Percentiles rank a stretch among this genome's conserved stretches.
Evolutionary conservation across 2,329 filamentous ascomycete species (phyloP).

Genomic region (Oidium heveae): DNA sequence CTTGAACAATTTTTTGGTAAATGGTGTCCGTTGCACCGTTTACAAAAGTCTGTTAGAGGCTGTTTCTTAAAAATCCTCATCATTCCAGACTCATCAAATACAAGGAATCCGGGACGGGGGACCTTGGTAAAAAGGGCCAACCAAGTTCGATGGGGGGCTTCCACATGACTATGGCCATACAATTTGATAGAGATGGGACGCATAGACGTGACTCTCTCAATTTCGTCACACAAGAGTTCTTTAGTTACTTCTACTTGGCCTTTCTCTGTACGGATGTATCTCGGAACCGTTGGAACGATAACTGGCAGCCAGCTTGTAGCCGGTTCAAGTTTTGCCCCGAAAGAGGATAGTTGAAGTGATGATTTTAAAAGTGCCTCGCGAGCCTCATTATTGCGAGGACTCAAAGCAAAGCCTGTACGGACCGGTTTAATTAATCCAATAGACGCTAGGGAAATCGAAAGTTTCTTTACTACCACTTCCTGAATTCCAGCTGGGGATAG

Average conservation of each 20-base stretch:
- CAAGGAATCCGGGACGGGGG: neutral
- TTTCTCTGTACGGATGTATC: neutral
- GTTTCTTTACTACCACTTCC: neutral
- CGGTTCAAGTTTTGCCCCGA: neutral
- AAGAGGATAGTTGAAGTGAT: neutral
- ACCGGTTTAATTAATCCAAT: neutral
- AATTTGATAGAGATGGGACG: neutral
- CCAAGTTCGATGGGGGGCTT: neutral
- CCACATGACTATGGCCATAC: neutral
- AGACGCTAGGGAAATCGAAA: neutral
- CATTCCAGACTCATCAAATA: neutral
- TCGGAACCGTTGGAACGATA: neutral
- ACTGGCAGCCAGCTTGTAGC: neutral
- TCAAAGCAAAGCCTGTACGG: neutral
- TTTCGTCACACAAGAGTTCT: neutral
- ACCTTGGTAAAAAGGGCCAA: slow-evolving; percentile 1
- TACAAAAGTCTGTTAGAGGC: neutral
- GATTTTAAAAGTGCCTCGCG: slow-evolving; percentile 5
- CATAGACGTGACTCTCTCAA: neutral
- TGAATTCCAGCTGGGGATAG: neutral
- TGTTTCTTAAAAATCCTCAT: neutral
- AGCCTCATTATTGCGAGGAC: slow-evolving; percentile 1
- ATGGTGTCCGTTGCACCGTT: neutral
- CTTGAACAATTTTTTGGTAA: neutral
- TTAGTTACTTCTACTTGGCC: neutral